Conservation (phyloP, 805 yeast genomes). For the Lachancea thermotolerans region DNA sequence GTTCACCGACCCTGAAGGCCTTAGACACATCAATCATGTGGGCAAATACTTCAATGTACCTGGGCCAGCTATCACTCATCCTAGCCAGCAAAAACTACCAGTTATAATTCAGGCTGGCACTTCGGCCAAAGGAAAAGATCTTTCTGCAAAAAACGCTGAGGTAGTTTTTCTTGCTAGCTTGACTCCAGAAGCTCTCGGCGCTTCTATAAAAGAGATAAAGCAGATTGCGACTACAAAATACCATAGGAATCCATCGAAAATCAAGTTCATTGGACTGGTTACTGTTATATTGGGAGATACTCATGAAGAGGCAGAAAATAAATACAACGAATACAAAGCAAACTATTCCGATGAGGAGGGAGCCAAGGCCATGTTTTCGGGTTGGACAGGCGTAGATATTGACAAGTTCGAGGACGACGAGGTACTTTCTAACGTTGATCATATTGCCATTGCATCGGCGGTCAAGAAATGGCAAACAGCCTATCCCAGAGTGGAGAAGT, state of each 20-base stretch:
- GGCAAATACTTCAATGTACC: slow-evolving; percentile 35
- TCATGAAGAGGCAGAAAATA: slow-evolving; percentile 34
- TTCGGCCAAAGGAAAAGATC: slow-evolving; percentile 32
- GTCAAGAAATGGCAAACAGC: slow-evolving; percentile 32
- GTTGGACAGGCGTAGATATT: slow-evolving; percentile 39
- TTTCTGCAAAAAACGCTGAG: slow-evolving; percentile 38
- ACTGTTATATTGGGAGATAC: slow-evolving; percentile 36
- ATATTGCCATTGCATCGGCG: slow-evolving; percentile 32
- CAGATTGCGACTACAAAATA: slow-evolving; percentile 26
- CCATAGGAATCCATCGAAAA: slow-evolving; percentile 31
- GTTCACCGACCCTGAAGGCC: slow-evolving; percentile 31
- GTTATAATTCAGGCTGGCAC: slow-evolving; percentile 38
- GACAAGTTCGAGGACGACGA: slow-evolving; percentile 30
- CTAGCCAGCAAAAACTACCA: slow-evolving; percentile 37
- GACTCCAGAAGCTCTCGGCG: slow-evolving; percentile 25
- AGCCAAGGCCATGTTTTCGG: slow-evolving; percentile 36
- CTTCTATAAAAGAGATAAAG: slow-evolving; percentile 30
- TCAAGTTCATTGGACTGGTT: slow-evolving; percentile 33
- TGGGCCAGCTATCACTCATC: slow-evolving; percentile 34
- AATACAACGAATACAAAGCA: slow-evolving; percentile 22
- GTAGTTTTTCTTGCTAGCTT: slow-evolving; percentile 32
- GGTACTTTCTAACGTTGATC: slow-evolving; percentile 30
- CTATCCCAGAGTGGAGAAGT: slow-evolving; percentile 19
- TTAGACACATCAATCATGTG: slow-evolving; percentile 33
- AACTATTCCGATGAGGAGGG: slow-evolving; percentile 36